Base-by-base conservation (phyloP, 176 grass and related monocot species). In the Rhynchospora pubera region DNA sequence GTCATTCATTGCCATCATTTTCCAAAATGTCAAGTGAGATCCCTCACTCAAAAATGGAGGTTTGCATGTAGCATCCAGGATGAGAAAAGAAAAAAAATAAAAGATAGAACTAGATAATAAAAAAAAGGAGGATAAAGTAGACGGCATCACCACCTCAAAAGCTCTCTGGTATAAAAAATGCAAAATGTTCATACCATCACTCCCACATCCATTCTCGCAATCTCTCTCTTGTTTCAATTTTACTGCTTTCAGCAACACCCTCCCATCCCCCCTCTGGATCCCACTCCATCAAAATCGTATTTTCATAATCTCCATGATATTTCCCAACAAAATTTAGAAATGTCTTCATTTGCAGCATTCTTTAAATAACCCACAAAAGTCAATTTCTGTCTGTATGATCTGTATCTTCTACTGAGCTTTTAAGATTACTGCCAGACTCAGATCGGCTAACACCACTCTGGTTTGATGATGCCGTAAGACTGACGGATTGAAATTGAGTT, bases 41-140 rank as follows among this genome's bases (percentile, higher is more conserved):
- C 59, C 79, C 79, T 82, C 79, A 82, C 79, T 82, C 61, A 82
- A 82, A 82, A 82, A 82, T 65, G 79, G 79, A 67, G 79, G 79
- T 82, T 82, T 66, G 62, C 79, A 82, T 53, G 78, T 80, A 2
- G 78, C 78, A 80, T 32, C 79, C 79, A 82, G 47, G 48, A 24
- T 39, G 34, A n/a, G n/a, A 66, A 81, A 60, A 42, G 12, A 81
- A 81, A 64, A 82, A 15, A 81, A 15, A 62, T 45, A 43, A 47
- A 80, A 62, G 24, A 47, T 9, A 82, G 19, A 66, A 64, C 42
- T 62, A 82, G 50, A 50, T 65, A 80, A 51, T 19, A 14, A 64
- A 39, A 55, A 79, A 61, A 22, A 18, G 51, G 60, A 45, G 45
- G 70, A 82, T 48, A 67, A 66, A 65, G 22, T 32, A 65, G 43